These are phyloP conservation scores for Acacia confusa DNA, from an alignment of 306 rosid genomes.

Conservation along the genomic window DNA sequence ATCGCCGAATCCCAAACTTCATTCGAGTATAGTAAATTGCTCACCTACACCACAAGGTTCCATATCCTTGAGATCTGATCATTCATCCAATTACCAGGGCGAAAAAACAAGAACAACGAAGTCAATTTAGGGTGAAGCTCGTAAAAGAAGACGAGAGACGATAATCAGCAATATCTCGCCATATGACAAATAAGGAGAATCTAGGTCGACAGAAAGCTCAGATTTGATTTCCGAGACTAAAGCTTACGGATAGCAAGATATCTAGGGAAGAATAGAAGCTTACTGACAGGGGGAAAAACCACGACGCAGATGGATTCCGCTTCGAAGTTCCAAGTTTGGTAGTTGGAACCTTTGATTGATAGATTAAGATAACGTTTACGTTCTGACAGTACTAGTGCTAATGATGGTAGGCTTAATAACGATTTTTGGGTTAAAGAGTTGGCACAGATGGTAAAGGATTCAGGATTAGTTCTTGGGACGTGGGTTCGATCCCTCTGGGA, in stretches of 20 bases:
- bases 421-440: no score
- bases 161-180: not conserved
- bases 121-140: not conserved
- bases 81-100: not conserved
- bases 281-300: not conserved
- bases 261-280: not conserved
- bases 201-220: not conserved
- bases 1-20: not conserved
- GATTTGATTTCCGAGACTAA: not conserved
- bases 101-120: not conserved
- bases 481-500: no score
- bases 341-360: not conserved
- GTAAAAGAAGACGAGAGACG: not conserved
- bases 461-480: no score
- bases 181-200: not conserved
- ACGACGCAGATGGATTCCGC: not conserved
- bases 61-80: conserved; percentile 22
- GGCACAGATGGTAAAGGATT: no score
- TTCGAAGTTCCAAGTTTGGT: not conserved
- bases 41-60: conserved; percentile 13
- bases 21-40: not conserved
- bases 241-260: not conserved
- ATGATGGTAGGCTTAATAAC: no score
- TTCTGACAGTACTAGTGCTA: no score
- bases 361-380: no score